Percentiles rank a stretch among this genome's conserved stretches.
Evolutionary conservation across 805 yeast species (phyloP).

Genomic region (Cyberlindnera veronae): DNA sequence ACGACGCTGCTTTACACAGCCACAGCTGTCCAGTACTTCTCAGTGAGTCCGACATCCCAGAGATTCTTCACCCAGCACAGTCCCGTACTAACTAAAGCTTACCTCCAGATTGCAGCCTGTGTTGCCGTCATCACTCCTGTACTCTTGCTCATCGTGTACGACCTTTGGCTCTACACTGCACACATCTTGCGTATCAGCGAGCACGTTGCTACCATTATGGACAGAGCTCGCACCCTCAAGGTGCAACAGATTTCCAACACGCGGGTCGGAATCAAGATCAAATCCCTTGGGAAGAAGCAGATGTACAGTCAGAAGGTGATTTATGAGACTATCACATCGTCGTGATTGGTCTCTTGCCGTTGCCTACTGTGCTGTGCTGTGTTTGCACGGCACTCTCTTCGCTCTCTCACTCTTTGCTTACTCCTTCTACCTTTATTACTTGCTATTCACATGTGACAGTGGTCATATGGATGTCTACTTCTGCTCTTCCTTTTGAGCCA

Average conservation of each 20-base stretch:
- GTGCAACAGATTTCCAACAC: slow-evolving; percentile 12
- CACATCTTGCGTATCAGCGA: slow-evolving; percentile 13
- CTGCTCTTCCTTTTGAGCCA: too few relatives aligned
- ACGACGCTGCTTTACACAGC: neutral
- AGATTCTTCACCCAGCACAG: neutral
- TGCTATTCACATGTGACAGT: too few relatives aligned
- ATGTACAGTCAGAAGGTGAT: slow-evolving; percentile 17
- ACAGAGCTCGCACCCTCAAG: slow-evolving; percentile 10
- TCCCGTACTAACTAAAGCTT: slow-evolving; percentile 3
- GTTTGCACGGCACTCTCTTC: neutral
- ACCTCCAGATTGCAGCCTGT: slow-evolving; percentile 4
- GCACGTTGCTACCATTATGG: slow-evolving; percentile 1
- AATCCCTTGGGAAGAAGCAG: slow-evolving; percentile 10
- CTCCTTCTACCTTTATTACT: too few relatives aligned
- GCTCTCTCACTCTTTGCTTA: neutral
- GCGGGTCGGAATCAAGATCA: slow-evolving; percentile 5
- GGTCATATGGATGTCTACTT: too few relatives aligned
- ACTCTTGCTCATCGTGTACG: slow-evolving; percentile 15
- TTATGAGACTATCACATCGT: slow-evolving; percentile 12
- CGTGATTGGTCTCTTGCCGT: neutral
- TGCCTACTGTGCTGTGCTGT: neutral
- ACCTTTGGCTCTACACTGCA: slow-evolving; percentile 16
- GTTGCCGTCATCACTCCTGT: slow-evolving; percentile 16
- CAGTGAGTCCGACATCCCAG: slow-evolving; percentile 8
- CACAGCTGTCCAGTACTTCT: slow-evolving; percentile 10